These are phyloP conservation scores for Amanita muscaria DNA, from an alignment of 768 basidiomycete species.

Conservation along the genomic window DNA sequence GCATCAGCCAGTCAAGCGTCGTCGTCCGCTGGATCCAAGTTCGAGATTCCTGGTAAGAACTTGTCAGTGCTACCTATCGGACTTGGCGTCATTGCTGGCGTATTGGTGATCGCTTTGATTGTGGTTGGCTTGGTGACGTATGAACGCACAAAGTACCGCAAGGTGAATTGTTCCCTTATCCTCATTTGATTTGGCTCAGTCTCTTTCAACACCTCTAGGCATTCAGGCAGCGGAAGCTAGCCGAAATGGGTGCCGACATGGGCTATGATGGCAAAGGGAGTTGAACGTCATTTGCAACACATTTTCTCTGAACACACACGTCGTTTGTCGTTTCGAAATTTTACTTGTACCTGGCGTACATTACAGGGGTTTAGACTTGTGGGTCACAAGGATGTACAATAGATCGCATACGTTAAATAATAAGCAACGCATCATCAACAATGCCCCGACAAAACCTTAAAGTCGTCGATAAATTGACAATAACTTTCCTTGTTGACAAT, in stretches of 20 bases:
- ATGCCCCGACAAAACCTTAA: slow-evolving; percentile 8
- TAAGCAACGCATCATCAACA: neutral
- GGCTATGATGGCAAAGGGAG: slow-evolving; percentile 46
- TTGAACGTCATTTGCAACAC: slow-evolving; percentile 33
- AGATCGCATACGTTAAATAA: too few relatives aligned
- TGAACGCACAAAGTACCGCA: slow-evolving; percentile 82
- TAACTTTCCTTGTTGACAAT: slow-evolving; percentile 73
- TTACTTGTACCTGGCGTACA: slow-evolving; percentile 3
- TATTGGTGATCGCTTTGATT: slow-evolving; percentile 75
- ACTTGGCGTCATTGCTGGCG: slow-evolving; percentile 75
- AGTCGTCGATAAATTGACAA: slow-evolving; percentile 28
- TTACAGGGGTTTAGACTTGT: too few relatives aligned
- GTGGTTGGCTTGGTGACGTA: slow-evolving; percentile 80
- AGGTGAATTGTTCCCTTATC: slow-evolving; percentile 36
- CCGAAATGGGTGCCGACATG: slow-evolving; percentile 48
- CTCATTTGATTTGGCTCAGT: slow-evolving; percentile 3
- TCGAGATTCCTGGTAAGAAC: slow-evolving; percentile 63
- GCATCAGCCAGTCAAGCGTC: slow-evolving; percentile 26
- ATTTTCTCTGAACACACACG: too few relatives aligned
- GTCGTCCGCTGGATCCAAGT: slow-evolving; percentile 31
- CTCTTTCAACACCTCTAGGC: slow-evolving; percentile 29
- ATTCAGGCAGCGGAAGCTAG: slow-evolving; percentile 68
- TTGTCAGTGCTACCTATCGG: slow-evolving; percentile 75
- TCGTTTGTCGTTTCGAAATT: neutral
- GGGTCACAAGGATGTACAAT: neutral